A percentile compares a stretch with the other conserved stretches of the same genome.
Conservation (phyloP, 2,329 filamentous ascomycete species). For the Aphanocladium album region DNA sequence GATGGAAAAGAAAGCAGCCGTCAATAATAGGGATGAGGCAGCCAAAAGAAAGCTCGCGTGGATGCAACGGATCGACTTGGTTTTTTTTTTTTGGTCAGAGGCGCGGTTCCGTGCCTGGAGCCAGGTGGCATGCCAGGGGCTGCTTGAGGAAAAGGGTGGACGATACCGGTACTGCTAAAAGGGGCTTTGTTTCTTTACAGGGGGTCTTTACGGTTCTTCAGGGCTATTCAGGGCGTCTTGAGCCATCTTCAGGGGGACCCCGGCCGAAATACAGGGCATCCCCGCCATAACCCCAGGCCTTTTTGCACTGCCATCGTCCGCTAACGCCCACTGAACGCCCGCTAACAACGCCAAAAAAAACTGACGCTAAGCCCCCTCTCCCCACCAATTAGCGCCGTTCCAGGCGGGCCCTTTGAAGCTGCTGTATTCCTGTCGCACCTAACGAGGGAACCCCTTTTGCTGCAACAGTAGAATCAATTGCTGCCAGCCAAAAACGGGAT, state of each 20-base stretch:
- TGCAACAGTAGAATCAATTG: not conserved
- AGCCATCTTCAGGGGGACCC: not conserved
- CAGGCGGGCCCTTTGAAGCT: not conserved
- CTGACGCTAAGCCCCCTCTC: not conserved
- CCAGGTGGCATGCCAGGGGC: not conserved
- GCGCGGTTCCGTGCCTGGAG: not conserved
- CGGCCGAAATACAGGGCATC: not conserved
- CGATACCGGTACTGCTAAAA: not conserved
- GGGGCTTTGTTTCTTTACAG: not conserved
- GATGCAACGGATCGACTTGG: not conserved
- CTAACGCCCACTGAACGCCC: not conserved
- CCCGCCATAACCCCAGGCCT: not conserved
- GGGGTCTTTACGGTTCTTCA: too few species aligned
- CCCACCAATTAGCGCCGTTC: not conserved
- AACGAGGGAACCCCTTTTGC: slow-evolving; percentile 6
- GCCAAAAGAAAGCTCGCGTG: slow-evolving; percentile 10
- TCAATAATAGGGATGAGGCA: slow-evolving; percentile 3
- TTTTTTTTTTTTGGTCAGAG: not conserved
- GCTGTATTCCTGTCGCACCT: not conserved
- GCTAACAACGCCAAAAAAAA: not conserved
- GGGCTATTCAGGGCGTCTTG: not conserved
- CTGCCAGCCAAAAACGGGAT: too few species aligned
- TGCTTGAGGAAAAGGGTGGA: not conserved
- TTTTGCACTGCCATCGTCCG: not conserved
- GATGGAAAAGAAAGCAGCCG: not conserved